Percentiles rank a stretch among this genome's conserved stretches.
These are phyloP conservation scores for Zygosaccharomyces kombuchaensis DNA, from an alignment of 805 yeast genomes.

Conservation along the genomic window DNA sequence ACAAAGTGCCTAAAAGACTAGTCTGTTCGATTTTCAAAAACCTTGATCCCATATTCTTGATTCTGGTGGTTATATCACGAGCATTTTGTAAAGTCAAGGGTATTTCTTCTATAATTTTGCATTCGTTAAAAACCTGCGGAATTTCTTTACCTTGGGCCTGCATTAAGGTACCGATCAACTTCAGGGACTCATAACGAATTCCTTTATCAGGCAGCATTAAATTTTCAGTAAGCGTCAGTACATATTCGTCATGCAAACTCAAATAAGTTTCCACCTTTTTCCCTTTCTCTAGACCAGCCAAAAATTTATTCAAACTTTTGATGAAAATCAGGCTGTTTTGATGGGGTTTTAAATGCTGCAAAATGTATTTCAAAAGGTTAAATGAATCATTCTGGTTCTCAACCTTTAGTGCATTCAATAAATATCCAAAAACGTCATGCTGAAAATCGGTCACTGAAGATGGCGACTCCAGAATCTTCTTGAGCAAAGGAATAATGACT, in stretches of 20 bases:
- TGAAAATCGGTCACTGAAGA: constrained; percentile 26
- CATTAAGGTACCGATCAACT: constrained; percentile 39
- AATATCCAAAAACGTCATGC: constrained; percentile 42
- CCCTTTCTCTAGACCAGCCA: constrained; percentile 6
- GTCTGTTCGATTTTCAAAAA: constrained; percentile 36
- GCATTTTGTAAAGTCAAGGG: constrained; percentile 67
- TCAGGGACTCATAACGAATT: constrained; percentile 48
- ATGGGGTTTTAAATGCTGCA: constrained; percentile 26
- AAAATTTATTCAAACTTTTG: constrained; percentile 32
- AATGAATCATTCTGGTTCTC: constrained; percentile 19
- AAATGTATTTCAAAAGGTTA: constrained; percentile 17
- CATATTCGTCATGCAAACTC: background rate
- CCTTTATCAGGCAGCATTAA: constrained; percentile 47
- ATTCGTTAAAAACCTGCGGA: constrained; percentile 44
- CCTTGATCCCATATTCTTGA: constrained; percentile 52
- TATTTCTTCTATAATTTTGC: constrained; percentile 61
- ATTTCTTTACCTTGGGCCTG: constrained; percentile 26
- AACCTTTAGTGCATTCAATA: constrained; percentile 35
- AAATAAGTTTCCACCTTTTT: constrained; percentile 1
- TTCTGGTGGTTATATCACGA: constrained; percentile 68
- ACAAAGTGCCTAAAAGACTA: constrained; percentile 23
- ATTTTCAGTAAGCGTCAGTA: constrained; percentile 30
- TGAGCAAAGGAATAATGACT: constrained; percentile 7
- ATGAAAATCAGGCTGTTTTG: constrained; percentile 39
- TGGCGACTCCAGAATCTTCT: constrained; percentile 2